Percentiles rank a stretch among this genome's conserved stretches.
Conservation (phyloP, 169 alveolate species). For the Plasmodium inui region DNA sequence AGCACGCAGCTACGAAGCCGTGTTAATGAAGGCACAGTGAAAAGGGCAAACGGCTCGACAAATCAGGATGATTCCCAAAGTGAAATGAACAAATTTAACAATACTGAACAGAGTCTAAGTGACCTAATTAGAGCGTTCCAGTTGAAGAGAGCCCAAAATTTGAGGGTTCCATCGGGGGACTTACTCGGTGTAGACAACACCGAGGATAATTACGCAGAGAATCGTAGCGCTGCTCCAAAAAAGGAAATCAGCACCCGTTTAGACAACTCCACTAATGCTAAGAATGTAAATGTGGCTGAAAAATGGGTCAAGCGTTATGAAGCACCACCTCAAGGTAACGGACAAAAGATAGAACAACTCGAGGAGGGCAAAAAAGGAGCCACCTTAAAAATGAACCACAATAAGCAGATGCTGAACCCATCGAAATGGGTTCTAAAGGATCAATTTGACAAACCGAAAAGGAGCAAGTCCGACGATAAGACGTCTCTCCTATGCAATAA, state of each 20-base stretch:
- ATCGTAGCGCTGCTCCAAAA: neutral
- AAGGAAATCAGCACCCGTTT: neutral
- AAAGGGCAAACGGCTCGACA: neutral
- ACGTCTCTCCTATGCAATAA: neutral
- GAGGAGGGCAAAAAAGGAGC: slow-evolving; percentile 9
- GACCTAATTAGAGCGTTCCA: neutral
- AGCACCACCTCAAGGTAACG: neutral
- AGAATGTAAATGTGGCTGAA: neutral
- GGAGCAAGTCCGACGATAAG: neutral
- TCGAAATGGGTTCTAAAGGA: slow-evolving; percentile 2
- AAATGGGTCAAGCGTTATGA: neutral
- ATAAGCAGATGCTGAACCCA: neutral
- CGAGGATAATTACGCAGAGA: neutral
- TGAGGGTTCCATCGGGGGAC: neutral
- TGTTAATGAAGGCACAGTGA: neutral
- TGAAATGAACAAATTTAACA: neutral
- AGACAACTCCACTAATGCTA: neutral
- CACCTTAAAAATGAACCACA: slow-evolving; percentile 15
- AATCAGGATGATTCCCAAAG: neutral
- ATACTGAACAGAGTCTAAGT: neutral
- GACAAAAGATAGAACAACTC: neutral
- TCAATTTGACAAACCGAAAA: neutral
- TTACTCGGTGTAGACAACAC: neutral
- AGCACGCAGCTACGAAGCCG: neutral
- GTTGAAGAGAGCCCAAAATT: neutral